phyloP scores from a whole-genome alignment of 2,329 filamentous ascomycete species.

The Aciculosporium take region DNA sequence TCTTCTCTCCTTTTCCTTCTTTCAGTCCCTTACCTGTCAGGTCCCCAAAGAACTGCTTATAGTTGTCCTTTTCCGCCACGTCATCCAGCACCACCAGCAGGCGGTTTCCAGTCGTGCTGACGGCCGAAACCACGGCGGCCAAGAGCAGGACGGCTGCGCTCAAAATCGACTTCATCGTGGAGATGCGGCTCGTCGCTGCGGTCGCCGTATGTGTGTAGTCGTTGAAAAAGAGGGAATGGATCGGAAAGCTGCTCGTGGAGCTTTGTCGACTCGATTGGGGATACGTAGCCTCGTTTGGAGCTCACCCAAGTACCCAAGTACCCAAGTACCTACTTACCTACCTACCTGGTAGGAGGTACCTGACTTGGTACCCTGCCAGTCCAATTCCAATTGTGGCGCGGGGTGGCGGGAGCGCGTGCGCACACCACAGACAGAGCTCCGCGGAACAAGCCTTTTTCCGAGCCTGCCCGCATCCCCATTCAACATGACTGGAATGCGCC shows the following conservation, averaged over 20 bases:
- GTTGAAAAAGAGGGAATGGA: neutral
- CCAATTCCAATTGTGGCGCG: too few relatives aligned
- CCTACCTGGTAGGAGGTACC: too few relatives aligned
- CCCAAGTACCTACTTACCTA: too few relatives aligned
- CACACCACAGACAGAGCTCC: too few relatives aligned
- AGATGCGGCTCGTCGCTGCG: neutral
- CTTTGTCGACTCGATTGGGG: conserved; percentile 13
- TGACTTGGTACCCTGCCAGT: too few relatives aligned
- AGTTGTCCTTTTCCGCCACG: conserved; percentile 62
- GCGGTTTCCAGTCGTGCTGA: conserved; percentile 65
- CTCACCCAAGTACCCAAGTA: conserved; percentile 4
- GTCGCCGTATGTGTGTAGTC: neutral
- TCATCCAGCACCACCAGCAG: conserved; percentile 81
- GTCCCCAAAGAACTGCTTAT: conserved; percentile 68
- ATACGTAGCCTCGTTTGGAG: conserved; percentile 22
- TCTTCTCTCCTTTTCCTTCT: neutral
- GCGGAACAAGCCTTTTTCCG: conserved; percentile 5
- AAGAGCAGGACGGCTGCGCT: conserved; percentile 56
- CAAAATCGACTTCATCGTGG: conserved; percentile 57
- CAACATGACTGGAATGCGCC: neutral
- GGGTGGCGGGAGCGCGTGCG: too few relatives aligned
- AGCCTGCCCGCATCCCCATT: neutral
- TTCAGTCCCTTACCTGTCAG: conserved; percentile 45
- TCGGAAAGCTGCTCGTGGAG: neutral
- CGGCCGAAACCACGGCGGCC: conserved; percentile 53